Evolutionary conservation across 2,329 filamentous ascomycete species (phyloP), one percentile per base, ranked within the genome.

Genomic region (Diplodia corticola): DNA sequence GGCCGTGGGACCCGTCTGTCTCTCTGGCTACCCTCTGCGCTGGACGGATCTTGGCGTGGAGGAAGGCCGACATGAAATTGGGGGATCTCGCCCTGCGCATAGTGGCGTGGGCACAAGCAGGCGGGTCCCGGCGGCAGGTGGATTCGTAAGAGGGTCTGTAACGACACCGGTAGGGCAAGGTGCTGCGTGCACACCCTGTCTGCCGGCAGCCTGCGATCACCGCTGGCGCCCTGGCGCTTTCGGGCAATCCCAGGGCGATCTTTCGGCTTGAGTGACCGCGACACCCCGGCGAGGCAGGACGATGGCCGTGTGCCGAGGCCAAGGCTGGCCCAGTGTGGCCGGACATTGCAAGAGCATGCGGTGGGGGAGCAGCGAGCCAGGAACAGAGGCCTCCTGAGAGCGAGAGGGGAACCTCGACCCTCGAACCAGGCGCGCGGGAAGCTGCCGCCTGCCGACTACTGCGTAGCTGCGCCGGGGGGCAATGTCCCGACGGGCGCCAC

Each of bases 101-200:
- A 54, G 51, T 54, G 51, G 26, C 49, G n/a, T 30, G 17, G 49
- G 49, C 49, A 51, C 24, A 51, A 17, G 49, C 51, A 54, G 51
- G 51, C 51, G 20, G 30, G 7, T 20, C 51, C 51, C 22, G 28
- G n/a, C 33, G 33, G 53, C 17, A 22, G 26, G 33, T 22, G 55
- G 33, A 46, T 40, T 37, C 54, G 24, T 59, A 46, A 59, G 35
- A 59, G 55, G n/a, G 35, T n/a, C 55, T 59, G 55, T 59, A 59
- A 59, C 55, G 55, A 57, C 30, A 40, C 33, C 26, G 9, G 24
- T 6, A 13, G 20, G 33, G 26, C 7, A 59, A 24, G 9, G 55
- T 46, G 55, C 55, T 59, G 24, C 55, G 55, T 59, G 55, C 55
- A 59, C 37, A 33, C 37, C 55, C 22, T 57, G 51, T 33, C 22